Conservation (phyloP, 75 land plant species). For the Adiantum capillusveneris region DNA sequence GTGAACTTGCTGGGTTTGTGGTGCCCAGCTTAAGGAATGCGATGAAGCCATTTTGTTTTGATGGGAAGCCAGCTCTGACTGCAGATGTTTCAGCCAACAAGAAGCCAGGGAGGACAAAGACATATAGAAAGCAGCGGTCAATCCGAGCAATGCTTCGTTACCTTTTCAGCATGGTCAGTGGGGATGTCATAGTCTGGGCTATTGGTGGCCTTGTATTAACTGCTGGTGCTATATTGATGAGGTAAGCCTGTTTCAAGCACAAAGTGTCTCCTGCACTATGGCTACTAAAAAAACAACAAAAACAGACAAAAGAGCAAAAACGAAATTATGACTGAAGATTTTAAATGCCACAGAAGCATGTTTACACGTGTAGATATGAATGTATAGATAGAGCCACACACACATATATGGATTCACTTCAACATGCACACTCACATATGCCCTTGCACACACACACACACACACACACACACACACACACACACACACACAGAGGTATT, state of each 20-base stretch:
- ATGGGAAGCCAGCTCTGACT: constrained; percentile 62
- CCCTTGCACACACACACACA: too few species aligned
- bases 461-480: too few species aligned
- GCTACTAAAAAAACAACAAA: too few species aligned
- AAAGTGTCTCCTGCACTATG: too few species aligned
- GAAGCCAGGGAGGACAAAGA: constrained; percentile 12
- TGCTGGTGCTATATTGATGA: constrained; percentile 52
- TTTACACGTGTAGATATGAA: too few species aligned
- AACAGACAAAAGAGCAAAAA: too few species aligned
- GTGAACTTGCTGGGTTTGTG: constrained; percentile 57
- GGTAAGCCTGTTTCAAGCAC: constrained; percentile 29
- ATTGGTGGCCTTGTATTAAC: constrained; percentile 85
- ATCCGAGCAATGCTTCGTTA: constrained; percentile 28
- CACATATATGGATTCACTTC: too few species aligned
- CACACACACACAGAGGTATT: too few species aligned
- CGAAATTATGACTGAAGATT: too few species aligned
- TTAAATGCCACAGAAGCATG: too few species aligned
- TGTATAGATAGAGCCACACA: too few species aligned
- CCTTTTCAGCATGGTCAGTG: constrained; percentile 31
- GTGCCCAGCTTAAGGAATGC: not conserved
- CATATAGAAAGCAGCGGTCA: constrained; percentile 6
- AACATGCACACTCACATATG: too few species aligned
- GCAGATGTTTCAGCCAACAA: constrained; percentile 36
- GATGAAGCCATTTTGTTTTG: constrained; percentile 54
- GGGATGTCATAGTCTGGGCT: constrained; percentile 62